These are phyloP conservation scores for Actinomucor elegans DNA, from an alignment of 371 early-diverging fungal species.

Conservation along the genomic window DNA sequence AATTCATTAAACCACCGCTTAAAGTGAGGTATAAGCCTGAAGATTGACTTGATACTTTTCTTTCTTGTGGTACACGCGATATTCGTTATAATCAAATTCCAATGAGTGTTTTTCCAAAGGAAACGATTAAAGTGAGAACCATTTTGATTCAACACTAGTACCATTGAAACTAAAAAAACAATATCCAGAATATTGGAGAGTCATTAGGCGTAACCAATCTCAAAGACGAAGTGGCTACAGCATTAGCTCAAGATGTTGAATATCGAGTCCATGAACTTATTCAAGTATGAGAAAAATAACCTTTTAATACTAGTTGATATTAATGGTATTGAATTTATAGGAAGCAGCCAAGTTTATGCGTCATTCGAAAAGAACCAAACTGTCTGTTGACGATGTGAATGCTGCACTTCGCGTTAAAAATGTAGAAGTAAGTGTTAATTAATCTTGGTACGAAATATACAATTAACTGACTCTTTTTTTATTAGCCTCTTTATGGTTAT, in stretches of 20 bases:
- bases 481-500: constrained; percentile 94
- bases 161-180: neutral
- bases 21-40: too few relatives aligned
- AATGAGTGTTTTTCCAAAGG: constrained; percentile 23
- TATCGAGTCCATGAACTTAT: constrained; percentile 96
- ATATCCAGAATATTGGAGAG: constrained; percentile 79
- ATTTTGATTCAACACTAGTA: neutral
- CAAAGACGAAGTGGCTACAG: constrained; percentile 88
- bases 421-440: constrained; percentile 78
- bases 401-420: constrained; percentile 94
- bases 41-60: too few relatives aligned
- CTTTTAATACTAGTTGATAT: too few relatives aligned
- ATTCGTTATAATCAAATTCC: too few relatives aligned
- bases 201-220: constrained; percentile 89
- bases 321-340: constrained; percentile 43
- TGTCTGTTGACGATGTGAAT: constrained; percentile 94
- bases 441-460: neutral
- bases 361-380: constrained; percentile 87
- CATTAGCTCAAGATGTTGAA: constrained; percentile 96
- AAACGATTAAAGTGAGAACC: constrained; percentile 14
- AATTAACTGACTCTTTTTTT: neutral
- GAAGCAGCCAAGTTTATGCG: constrained; percentile 99
- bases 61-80: too few relatives aligned
- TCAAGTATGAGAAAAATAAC: too few relatives aligned
- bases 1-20: too few relatives aligned